A percentile compares a stretch with the other conserved stretches of the same genome.
phyloP scores from a whole-genome alignment of 202 grass and related monocot genomes.

The Dendrocalamus latiflorus region DNA sequence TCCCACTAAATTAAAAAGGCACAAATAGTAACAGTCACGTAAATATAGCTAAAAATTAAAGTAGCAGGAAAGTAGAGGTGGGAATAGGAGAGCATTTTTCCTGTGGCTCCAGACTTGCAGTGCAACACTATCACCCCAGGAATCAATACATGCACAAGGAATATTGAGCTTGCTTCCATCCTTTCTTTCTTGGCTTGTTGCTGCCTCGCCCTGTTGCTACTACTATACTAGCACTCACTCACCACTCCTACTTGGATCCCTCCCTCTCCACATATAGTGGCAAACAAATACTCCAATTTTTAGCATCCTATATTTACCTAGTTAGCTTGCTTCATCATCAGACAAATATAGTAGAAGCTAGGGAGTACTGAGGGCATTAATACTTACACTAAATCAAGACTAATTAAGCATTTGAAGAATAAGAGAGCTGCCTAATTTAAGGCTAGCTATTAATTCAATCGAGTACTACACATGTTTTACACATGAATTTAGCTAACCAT shows the following conservation, averaged over 20 bases:
- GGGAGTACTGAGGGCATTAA: not conserved
- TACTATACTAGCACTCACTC: no score
- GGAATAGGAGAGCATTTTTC: not conserved
- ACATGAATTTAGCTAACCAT: constrained; percentile 16
- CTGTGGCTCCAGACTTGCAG: constrained; percentile 47
- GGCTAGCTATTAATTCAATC: not conserved
- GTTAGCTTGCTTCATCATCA: not conserved
- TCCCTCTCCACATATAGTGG: constrained; percentile 22
- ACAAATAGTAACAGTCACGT: not conserved
- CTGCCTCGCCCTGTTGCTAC: not conserved
- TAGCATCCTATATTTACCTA: not conserved
- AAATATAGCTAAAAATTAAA: not conserved
- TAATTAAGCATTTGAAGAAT: not conserved
- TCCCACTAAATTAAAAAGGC: not conserved
- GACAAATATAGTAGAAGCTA: not conserved
- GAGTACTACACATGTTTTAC: constrained; percentile 28
- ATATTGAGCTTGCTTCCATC: constrained; percentile 40
- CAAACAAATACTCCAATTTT: not conserved
- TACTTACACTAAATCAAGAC: not conserved
- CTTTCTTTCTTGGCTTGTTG: constrained; percentile 22
- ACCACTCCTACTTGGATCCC: constrained; percentile 44
- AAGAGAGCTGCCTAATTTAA: constrained; percentile 25
- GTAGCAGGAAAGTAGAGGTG: constrained; percentile 4
- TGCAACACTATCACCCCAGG: constrained; percentile 39
- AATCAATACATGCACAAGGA: constrained; percentile 29